phyloP scores from a whole-genome alignment of 2,329 filamentous ascomycete genomes.

The Elsinoe ampelina region DNA sequence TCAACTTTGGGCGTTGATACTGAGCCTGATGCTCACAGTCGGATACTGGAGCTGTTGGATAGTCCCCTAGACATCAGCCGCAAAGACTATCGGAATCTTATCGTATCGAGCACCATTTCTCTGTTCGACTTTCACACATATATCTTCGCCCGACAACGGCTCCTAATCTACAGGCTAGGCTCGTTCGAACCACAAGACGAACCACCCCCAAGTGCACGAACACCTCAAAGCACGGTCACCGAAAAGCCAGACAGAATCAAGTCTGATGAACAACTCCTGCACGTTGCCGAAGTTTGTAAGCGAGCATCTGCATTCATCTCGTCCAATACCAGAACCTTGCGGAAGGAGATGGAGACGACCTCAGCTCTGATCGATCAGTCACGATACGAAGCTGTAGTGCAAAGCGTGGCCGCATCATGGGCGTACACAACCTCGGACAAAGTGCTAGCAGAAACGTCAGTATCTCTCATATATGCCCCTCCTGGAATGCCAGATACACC shows the following conservation, averaged over 20 bases:
- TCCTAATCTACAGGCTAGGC: slow-evolving; percentile 71
- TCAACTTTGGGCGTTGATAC: neutral
- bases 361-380: slow-evolving; percentile 18
- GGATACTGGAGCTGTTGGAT: slow-evolving; percentile 20
- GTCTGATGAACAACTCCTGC: slow-evolving; percentile 57
- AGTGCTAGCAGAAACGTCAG: slow-evolving; percentile 65
- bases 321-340: slow-evolving; percentile 66
- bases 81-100: slow-evolving; percentile 84
- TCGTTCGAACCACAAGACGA: slow-evolving; percentile 41
- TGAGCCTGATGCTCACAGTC: neutral
- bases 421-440: slow-evolving; percentile 68
- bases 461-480: slow-evolving; percentile 57
- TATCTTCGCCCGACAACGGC: slow-evolving; percentile 81
- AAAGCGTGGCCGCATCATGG: slow-evolving; percentile 70
- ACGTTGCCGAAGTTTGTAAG: slow-evolving; percentile 79
- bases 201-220: neutral
- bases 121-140: slow-evolving; percentile 93
- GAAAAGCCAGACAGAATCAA: slow-evolving; percentile 22
- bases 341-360: slow-evolving; percentile 56
- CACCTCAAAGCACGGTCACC: neutral
- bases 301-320: slow-evolving; percentile 78
- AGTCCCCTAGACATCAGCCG: slow-evolving; percentile 33
- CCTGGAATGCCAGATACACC: slow-evolving; percentile 18
- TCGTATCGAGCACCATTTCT: slow-evolving; percentile 89
- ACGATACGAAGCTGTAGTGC: slow-evolving; percentile 43